These are phyloP conservation scores for Bremia lactucae DNA, from an alignment of 352 stramenopile species.

Conservation along the genomic window DNA sequence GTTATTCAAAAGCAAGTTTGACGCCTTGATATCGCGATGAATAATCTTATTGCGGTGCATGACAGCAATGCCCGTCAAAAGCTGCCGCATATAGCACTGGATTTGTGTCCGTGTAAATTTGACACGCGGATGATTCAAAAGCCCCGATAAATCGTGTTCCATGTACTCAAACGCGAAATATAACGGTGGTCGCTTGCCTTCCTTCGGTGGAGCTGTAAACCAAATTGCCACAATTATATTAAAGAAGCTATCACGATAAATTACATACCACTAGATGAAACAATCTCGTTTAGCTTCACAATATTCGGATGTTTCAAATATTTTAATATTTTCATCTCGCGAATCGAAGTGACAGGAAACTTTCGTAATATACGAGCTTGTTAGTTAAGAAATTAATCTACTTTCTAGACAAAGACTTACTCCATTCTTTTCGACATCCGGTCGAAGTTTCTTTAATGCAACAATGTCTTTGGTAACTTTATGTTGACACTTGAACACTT, in stretches of 20 bases:
- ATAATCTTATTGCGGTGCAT: slow-evolving; percentile 86
- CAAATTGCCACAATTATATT: not conserved
- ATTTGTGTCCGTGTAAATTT: slow-evolving; percentile 81
- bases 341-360: slow-evolving; percentile 92
- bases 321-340: slow-evolving; percentile 98
- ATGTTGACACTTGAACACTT: slow-evolving; percentile 85
- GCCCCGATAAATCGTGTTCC: slow-evolving; percentile 73
- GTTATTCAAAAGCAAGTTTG: slow-evolving; percentile 80
- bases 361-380: too few relatives aligned
- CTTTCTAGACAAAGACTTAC: slow-evolving; percentile 29
- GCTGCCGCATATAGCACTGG: slow-evolving; percentile 82
- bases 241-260: too few relatives aligned
- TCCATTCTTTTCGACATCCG: slow-evolving; percentile 80
- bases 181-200: slow-evolving; percentile 73
- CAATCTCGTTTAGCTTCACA: slow-evolving; percentile 92
- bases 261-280: slow-evolving; percentile 64
- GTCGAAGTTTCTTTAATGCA: slow-evolving; percentile 75
- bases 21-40: slow-evolving; percentile 81
- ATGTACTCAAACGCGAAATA: slow-evolving; percentile 86
- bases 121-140: slow-evolving; percentile 74
- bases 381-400: not conserved
- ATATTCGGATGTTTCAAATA: slow-evolving; percentile 91
- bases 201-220: slow-evolving; percentile 49
- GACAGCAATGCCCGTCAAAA: slow-evolving; percentile 72
- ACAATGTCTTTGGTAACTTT: slow-evolving; percentile 83